These are phyloP conservation scores for Ascochyta lentis DNA, from an alignment of 2,329 filamentous ascomycete genomes.

Conservation along the genomic window DNA sequence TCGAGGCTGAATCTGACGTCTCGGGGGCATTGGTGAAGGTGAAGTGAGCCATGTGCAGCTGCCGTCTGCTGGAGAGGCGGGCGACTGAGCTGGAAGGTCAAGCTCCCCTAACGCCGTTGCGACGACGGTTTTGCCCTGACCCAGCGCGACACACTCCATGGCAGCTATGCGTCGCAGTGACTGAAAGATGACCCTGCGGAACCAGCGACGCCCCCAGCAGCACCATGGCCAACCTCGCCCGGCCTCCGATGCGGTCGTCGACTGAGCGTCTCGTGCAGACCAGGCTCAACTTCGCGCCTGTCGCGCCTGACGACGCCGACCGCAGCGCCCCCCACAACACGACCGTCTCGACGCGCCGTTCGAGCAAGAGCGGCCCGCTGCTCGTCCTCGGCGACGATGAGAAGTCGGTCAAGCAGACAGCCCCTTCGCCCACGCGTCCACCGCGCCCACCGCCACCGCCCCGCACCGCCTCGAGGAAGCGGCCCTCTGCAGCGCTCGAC, in stretches of 20 bases:
- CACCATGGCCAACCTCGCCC: constrained; percentile 36
- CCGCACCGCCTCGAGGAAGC: constrained; percentile 39
- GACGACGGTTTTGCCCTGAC: constrained; percentile 30
- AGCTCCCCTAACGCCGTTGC: constrained; percentile 38
- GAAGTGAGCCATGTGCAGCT: constrained; percentile 10
- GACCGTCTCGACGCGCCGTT: constrained; percentile 36
- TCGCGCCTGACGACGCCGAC: constrained; percentile 29
- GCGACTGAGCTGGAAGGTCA: constrained; percentile 31
- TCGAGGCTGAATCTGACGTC: constrained; percentile 27
- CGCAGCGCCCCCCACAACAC: constrained; percentile 27
- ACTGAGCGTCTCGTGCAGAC: constrained; percentile 39
- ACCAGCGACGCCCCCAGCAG: constrained; percentile 28
- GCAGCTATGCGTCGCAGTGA: constrained; percentile 30
- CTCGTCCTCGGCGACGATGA: constrained; percentile 31
- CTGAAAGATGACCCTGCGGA: constrained; percentile 38
- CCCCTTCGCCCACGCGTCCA: constrained; percentile 20
- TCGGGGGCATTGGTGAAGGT: constrained; percentile 12
- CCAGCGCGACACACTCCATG: constrained; percentile 42
- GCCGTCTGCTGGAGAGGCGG: constrained; percentile 16
- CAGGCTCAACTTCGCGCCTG: constrained; percentile 39
- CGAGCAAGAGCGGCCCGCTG: constrained; percentile 34
- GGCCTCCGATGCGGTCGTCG: constrained; percentile 40
- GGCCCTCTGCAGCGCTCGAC: constrained; percentile 38
- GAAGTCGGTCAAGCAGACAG: constrained; percentile 21
- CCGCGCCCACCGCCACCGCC: constrained; percentile 23